These are phyloP conservation scores for Aurinia saxatilis DNA, from an alignment of 345 rosid species.

Conservation along the genomic window DNA sequence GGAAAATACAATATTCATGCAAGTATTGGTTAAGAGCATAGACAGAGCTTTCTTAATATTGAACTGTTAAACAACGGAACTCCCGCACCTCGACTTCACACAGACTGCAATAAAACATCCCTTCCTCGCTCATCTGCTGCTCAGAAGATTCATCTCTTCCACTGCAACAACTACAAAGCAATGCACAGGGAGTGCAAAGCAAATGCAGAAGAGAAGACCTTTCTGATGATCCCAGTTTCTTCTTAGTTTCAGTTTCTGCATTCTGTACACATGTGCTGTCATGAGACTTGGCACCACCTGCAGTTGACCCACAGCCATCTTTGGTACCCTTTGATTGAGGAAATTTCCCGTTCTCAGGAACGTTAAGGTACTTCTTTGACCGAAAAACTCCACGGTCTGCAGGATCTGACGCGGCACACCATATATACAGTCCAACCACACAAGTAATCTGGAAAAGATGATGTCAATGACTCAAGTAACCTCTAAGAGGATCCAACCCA, in stretches of 20 bases:
- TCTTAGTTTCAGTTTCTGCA: slow-evolving; percentile 23
- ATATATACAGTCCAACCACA: slow-evolving; percentile 67
- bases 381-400: slow-evolving; percentile 74
- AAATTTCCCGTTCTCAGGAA: slow-evolving; percentile 45
- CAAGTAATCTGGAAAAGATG: slow-evolving; percentile 47
- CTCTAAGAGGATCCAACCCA: neutral
- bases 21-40: neutral
- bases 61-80: neutral
- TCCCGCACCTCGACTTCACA: slow-evolving; percentile 89
- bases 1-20: neutral
- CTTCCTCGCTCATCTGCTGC: slow-evolving; percentile 79
- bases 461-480: neutral
- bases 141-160: slow-evolving; percentile 56
- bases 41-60: neutral
- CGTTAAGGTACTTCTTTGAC: slow-evolving; percentile 69
- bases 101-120: slow-evolving; percentile 94
- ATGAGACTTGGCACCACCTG: slow-evolving; percentile 46
- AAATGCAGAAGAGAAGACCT: slow-evolving; percentile 37
- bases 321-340: slow-evolving; percentile 43
- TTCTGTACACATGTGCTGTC: slow-evolving; percentile 42
- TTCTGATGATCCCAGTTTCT: slow-evolving; percentile 31
- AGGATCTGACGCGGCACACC: slow-evolving; percentile 92
- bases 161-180: slow-evolving; percentile 46
- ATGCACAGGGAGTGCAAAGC: slow-evolving; percentile 62
- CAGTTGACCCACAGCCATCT: slow-evolving; percentile 54